These are phyloP conservation scores for Colletotrichum chrysophilum DNA, from an alignment of 2,329 filamentous ascomycete species.

Conservation along the genomic window DNA sequence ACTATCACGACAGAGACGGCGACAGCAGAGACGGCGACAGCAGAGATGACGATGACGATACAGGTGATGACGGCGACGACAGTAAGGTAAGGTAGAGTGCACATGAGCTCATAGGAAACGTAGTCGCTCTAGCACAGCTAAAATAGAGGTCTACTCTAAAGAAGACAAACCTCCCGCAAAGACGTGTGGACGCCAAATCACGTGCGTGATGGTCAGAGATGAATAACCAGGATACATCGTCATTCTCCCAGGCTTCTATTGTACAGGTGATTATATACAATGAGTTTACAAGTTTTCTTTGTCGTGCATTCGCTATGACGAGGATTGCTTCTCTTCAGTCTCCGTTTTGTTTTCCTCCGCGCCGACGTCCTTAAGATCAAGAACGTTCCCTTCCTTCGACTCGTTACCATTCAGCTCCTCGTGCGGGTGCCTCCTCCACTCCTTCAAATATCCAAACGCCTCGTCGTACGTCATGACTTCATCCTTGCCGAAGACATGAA, in stretches of 20 bases:
- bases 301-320: not conserved
- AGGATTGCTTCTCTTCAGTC: not conserved
- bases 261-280: conserved; percentile 9
- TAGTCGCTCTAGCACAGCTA: too few relatives aligned
- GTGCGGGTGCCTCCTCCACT: conserved; percentile 6
- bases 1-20: too few relatives aligned
- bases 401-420: not conserved
- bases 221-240: not conserved
- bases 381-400: not conserved
- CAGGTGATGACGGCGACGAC: too few relatives aligned
- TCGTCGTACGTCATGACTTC: conserved; percentile 35
- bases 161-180: not conserved
- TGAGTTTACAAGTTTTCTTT: not conserved
- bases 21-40: too few relatives aligned
- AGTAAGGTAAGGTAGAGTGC: too few relatives aligned
- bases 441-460: conserved; percentile 33
- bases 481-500: conserved; percentile 53
- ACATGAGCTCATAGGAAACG: too few relatives aligned
- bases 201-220: not conserved
- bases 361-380: not conserved
- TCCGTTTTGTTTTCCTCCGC: not conserved
- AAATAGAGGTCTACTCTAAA: not conserved
- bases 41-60: too few relatives aligned
- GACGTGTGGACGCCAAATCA: not conserved
- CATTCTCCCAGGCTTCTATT: not conserved